These are phyloP conservation scores for Fonsecaea multimorphosa DNA, from an alignment of 2,329 filamentous ascomycete genomes.

Conservation along the genomic window DNA sequence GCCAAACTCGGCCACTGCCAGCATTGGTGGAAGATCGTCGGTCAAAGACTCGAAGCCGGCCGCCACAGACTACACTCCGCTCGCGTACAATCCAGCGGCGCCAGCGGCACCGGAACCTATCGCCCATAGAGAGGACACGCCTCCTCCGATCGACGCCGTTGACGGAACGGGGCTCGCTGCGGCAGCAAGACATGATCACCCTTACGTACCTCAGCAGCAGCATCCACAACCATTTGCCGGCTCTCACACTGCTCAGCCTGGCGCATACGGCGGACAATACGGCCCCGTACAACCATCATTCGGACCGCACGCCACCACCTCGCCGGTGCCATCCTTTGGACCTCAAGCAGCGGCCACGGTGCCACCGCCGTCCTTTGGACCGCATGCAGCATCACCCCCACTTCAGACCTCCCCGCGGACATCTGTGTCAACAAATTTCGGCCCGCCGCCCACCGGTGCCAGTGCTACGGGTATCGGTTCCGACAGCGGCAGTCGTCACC, in stretches of 20 bases:
- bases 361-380: conserved; percentile 34
- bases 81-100: conserved; percentile 71
- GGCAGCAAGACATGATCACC: conserved; percentile 49
- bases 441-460: conserved; percentile 20
- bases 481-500: conserved; percentile 24
- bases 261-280: conserved; percentile 29
- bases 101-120: conserved; percentile 70
- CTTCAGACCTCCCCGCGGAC: conserved; percentile 31
- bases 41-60: conserved; percentile 15
- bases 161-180: conserved; percentile 54
- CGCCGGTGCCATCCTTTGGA: conserved; percentile 28
- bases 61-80: conserved; percentile 50
- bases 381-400: conserved; percentile 29
- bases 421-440: conserved; percentile 28
- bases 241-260: conserved; percentile 22
- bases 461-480: too few relatives aligned
- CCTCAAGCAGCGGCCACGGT: conserved; percentile 26
- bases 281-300: conserved; percentile 27
- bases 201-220: conserved; percentile 40
- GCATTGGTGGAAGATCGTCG: conserved; percentile 22
- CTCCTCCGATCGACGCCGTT: conserved; percentile 64
- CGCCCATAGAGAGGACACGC: conserved; percentile 69
- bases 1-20: conserved; percentile 18
- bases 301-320: conserved; percentile 25
- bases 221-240: conserved; percentile 40